Conservation (phyloP, 495 filamentous ascomycete genomes). For the Neurospora cerealis region DNA sequence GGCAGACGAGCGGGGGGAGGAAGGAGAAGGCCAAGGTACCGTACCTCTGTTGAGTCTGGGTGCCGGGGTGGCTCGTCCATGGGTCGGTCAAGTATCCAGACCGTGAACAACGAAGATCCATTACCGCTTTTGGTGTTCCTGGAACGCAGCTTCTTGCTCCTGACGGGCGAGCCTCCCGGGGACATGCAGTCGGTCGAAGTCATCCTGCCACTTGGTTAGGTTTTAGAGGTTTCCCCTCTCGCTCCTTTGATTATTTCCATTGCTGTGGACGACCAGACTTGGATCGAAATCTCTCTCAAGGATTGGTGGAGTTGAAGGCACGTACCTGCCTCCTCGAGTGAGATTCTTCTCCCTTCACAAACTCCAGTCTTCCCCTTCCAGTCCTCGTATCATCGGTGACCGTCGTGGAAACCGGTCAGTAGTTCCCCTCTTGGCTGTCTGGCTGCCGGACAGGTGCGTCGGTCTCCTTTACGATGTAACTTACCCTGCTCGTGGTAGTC, state of each 20-base stretch:
- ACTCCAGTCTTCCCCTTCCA: background rate
- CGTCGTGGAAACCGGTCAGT: background rate
- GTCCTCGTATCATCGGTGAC: background rate
- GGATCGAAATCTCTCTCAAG: background rate
- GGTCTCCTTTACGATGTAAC: too few species aligned
- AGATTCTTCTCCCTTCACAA: background rate
- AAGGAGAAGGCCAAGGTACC: background rate
- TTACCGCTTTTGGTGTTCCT: background rate
- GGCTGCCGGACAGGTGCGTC: background rate
- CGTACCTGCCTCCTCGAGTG: background rate
- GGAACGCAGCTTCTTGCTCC: background rate
- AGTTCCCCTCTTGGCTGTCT: background rate
- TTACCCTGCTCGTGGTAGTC: background rate
- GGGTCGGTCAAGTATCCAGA: background rate
- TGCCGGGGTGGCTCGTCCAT: background rate
- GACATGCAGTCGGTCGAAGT: background rate
- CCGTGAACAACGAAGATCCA: background rate
- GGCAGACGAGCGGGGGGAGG: background rate
- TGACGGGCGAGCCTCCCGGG: background rate
- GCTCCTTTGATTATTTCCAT: background rate
- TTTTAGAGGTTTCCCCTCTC: background rate
- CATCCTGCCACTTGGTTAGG: background rate
- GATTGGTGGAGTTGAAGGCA: background rate
- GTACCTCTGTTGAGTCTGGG: background rate
- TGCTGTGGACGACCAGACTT: background rate